These are phyloP conservation scores for Cordyceps militaris DNA, from an alignment of 2,329 filamentous ascomycete genomes.

Conservation along the genomic window DNA sequence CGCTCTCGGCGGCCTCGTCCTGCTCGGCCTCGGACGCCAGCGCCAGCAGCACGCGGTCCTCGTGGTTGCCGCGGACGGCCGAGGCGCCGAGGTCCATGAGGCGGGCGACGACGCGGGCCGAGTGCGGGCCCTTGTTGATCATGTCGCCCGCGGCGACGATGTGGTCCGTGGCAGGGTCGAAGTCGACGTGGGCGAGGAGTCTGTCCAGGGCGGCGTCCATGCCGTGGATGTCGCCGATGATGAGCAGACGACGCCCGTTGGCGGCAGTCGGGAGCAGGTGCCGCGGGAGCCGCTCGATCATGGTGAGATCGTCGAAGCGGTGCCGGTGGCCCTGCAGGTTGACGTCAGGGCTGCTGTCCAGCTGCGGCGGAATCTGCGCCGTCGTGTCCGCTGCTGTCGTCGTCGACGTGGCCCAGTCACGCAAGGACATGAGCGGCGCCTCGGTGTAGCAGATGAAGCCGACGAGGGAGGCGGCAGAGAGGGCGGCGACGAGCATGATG, in stretches of 20 bases:
- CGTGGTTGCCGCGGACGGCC: constrained; percentile 86
- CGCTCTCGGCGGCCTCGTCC: background rate
- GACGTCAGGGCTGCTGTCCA: constrained; percentile 24
- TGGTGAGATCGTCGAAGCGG: constrained; percentile 24
- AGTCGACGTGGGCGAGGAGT: constrained; percentile 61
- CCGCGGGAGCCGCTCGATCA: constrained; percentile 25
- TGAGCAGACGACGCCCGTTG: constrained; percentile 56
- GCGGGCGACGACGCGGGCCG: constrained; percentile 66
- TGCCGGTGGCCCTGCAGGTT: background rate
- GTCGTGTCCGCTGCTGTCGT: background rate
- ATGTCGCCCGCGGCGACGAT: constrained; percentile 72
- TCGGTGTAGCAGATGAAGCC: background rate
- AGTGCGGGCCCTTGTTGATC: constrained; percentile 82
- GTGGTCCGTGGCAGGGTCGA: constrained; percentile 55
- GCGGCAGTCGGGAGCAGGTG: constrained; percentile 26
- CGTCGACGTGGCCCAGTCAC: background rate
- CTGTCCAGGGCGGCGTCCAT: constrained; percentile 60
- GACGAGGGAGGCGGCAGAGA: background rate
- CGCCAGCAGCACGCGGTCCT: constrained; percentile 73
- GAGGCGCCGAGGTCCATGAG: constrained; percentile 68
- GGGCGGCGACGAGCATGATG: background rate
- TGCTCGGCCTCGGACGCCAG: constrained; percentile 28
- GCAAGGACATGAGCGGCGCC: background rate
- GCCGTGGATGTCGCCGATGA: constrained; percentile 91
- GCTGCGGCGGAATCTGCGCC: background rate